Percentiles rank a stretch among this genome's conserved stretches.
Conservation (phyloP, 768 basidiomycete genomes). For the Lentinula aciculospora region DNA sequence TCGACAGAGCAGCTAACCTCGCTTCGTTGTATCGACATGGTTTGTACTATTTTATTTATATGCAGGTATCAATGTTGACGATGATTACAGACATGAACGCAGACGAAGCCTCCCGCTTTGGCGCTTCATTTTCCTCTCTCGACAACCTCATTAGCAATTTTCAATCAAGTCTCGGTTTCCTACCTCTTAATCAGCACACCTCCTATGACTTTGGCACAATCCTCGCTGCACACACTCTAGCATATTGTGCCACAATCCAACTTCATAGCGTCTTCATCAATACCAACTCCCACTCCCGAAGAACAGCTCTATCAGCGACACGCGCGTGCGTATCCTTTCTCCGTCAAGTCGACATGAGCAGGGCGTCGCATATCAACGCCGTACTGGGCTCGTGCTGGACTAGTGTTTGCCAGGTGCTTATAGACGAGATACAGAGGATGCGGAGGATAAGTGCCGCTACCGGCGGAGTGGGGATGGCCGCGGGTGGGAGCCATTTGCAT, state of each 20-base stretch:
- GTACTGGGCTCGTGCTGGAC: conserved; percentile 7
- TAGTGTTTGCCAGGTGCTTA: conserved; percentile 5
- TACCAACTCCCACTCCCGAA: conserved; percentile 9
- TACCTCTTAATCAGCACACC: conserved; percentile 4
- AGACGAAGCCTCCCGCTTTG: conserved; percentile 17
- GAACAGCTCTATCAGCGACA: background rate
- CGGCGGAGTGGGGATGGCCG: background rate
- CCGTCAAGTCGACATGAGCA: conserved; percentile 2
- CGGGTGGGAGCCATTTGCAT: background rate
- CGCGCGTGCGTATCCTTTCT: conserved; percentile 1
- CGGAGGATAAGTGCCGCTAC: background rate
- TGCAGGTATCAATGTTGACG: background rate
- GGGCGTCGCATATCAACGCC: conserved; percentile 4
- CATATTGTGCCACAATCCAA: conserved; percentile 20
- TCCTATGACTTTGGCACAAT: conserved; percentile 11
- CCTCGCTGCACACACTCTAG: conserved; percentile 20
- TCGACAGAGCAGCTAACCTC: conserved; percentile 17
- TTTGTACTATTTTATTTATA: conserved; percentile 9
- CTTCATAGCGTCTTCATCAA: conserved; percentile 17
- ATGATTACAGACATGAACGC: conserved; percentile 13
- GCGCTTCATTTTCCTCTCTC: conserved; percentile 17
- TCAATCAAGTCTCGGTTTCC: conserved; percentile 7
- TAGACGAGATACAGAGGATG: background rate
- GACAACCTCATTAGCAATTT: conserved; percentile 20
- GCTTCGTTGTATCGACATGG: conserved; percentile 13